Conservation (phyloP, 2,329 filamentous ascomycete genomes). For the Blastomyces silverae region DNA sequence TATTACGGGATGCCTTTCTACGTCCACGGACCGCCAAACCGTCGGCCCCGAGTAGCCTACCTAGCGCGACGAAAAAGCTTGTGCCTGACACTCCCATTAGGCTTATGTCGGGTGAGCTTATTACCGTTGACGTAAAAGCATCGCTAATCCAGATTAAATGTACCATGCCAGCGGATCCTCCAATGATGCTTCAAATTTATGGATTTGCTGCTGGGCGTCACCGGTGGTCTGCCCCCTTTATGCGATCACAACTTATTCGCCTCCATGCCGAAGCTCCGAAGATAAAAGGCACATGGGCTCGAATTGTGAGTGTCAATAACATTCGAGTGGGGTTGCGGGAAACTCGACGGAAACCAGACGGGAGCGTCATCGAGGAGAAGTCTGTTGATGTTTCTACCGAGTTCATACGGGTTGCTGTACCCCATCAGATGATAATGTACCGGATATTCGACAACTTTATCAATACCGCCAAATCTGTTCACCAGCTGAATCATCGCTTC, state of each 20-base stretch:
- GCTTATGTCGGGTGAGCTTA: constrained; percentile 51
- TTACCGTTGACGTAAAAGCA: constrained; percentile 75
- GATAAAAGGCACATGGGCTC: constrained; percentile 76
- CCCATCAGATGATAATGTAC: constrained; percentile 84
- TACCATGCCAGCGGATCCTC: constrained; percentile 80
- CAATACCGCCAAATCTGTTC: constrained; percentile 76
- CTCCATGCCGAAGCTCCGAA: constrained; percentile 82
- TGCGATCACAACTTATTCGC: constrained; percentile 69
- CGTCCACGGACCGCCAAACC: constrained; percentile 11
- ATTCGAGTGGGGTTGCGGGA: constrained; percentile 74
- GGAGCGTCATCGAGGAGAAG: constrained; percentile 61
- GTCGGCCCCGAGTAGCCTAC: neutral
- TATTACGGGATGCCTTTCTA: constrained; percentile 62
- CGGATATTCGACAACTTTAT: constrained; percentile 89
- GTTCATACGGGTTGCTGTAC: constrained; percentile 78
- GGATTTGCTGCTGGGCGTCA: constrained; percentile 75
- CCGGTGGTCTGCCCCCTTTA: constrained; percentile 77
- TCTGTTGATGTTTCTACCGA: constrained; percentile 79
- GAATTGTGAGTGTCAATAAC: constrained; percentile 75
- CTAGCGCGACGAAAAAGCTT: neutral
- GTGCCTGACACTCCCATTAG: constrained; percentile 7
- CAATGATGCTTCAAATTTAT: constrained; percentile 83
- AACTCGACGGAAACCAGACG: constrained; percentile 60
- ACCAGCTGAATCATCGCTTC: constrained; percentile 92
- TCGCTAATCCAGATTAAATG: constrained; percentile 81